Evolutionary conservation across 1,284 basidiomycete species (phyloP).

Genomic region (Pascua sp.): DNA sequence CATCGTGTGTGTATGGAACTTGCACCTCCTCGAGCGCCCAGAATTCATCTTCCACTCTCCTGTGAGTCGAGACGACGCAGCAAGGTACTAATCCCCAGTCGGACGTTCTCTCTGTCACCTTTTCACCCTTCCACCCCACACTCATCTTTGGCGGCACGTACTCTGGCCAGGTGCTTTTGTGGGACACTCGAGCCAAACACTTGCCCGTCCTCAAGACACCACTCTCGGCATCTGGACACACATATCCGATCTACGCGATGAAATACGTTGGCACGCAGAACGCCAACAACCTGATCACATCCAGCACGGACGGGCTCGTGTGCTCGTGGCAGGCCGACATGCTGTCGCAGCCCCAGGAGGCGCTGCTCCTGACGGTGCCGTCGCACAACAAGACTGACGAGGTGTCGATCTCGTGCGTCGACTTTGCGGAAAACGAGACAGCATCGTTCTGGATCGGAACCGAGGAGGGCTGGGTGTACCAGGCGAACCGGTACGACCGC

Average conservation of each 20-base stretch:
- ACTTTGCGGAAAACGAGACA: constrained; percentile 91
- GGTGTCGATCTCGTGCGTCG: constrained; percentile 86
- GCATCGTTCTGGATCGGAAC: constrained; percentile 95
- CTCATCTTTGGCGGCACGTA: constrained; percentile 97
- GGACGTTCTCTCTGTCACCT: constrained; percentile 91
- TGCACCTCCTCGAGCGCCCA: constrained; percentile 88
- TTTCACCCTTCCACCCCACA: constrained; percentile 97
- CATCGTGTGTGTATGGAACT: constrained; percentile 94
- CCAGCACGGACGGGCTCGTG: constrained; percentile 91
- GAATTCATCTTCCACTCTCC: constrained; percentile 98
- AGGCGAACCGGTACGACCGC: constrained; percentile 91
- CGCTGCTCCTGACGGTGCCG: constrained; percentile 76
- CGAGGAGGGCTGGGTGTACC: constrained; percentile 94
- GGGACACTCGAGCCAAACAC: constrained; percentile 97
- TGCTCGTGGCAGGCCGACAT: constrained; percentile 98
- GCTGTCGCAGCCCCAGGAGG: constrained; percentile 97
- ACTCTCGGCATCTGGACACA: constrained; percentile 88
- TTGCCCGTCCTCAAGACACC: constrained; percentile 95
- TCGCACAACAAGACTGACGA: constrained; percentile 91
- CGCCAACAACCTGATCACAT: constrained; percentile 92
- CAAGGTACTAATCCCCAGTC: constrained; percentile 58
- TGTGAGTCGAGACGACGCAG: constrained; percentile 52
- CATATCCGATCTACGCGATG: constrained; percentile 97
- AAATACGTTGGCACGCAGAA: constrained; percentile 97
- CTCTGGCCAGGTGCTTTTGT: constrained; percentile 94